A percentile compares a stretch with the other conserved stretches of the same genome.
These are phyloP conservation scores for Pseudogymnoascus sp. DNA, from an alignment of 2,329 filamentous ascomycete genomes.

Conservation along the genomic window DNA sequence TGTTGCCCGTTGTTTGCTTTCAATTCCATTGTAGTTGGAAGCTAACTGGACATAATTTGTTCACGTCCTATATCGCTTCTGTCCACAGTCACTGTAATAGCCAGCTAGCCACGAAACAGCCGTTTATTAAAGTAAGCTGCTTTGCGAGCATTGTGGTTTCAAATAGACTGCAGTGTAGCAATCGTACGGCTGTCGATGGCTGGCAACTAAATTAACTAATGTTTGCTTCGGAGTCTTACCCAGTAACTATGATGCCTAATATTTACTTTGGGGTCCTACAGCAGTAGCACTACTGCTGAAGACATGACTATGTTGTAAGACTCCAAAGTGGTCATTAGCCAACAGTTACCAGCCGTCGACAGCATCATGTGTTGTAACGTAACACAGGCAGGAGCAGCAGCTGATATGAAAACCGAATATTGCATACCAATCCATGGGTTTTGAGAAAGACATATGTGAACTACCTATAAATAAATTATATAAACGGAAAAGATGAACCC, in stretches of 20 bases:
- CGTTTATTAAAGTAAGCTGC: background rate
- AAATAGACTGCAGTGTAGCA: background rate
- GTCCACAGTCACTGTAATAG: too few species aligned
- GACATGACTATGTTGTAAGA: background rate
- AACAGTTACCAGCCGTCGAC: background rate
- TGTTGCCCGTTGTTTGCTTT: background rate
- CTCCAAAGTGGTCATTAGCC: background rate
- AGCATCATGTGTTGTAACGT: background rate
- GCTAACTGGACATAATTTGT: background rate
- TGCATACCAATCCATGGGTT: background rate
- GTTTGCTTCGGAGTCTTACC: background rate
- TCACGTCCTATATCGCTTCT: background rate
- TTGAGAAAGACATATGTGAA: background rate
- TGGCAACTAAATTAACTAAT: background rate
- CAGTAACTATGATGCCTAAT: background rate
- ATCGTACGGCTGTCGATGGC: background rate
- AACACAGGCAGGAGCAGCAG: background rate
- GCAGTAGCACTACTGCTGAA: background rate
- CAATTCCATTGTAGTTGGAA: too few species aligned
- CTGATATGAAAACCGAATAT: background rate
- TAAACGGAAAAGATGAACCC: background rate
- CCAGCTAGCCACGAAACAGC: background rate
- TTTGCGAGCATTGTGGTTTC: background rate
- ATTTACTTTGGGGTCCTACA: background rate
- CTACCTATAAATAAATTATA: background rate